Conservation (phyloP, 2,329 filamentous ascomycete genomes). For the Coniella vitis region DNA sequence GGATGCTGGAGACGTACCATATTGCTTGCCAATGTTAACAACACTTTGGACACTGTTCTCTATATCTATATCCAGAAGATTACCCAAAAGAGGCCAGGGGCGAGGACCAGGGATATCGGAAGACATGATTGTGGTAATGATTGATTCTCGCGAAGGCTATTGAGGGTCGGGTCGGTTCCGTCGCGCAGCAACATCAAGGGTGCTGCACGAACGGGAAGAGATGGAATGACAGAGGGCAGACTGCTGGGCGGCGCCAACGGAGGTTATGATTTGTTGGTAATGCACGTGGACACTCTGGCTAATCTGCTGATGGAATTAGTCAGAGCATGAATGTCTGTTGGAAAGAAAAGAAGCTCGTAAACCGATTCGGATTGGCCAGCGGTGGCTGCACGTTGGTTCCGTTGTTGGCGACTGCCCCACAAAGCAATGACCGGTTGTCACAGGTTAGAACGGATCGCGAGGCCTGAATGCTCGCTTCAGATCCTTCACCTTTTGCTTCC, state of each 20-base stretch:
- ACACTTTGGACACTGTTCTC: not conserved
- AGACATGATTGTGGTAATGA: not conserved
- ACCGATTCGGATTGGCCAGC: not conserved
- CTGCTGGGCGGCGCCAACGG: too few relatives aligned
- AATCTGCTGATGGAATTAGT: too few relatives aligned
- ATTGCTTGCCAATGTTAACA: not conserved
- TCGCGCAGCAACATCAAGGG: too few relatives aligned
- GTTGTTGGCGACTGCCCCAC: not conserved
- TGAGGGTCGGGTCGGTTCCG: not conserved
- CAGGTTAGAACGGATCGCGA: too few relatives aligned
- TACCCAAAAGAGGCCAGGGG: not conserved
- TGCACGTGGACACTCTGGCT: too few relatives aligned
- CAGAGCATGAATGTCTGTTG: not conserved
- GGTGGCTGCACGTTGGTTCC: not conserved
- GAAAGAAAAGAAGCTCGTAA: not conserved
- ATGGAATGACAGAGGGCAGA: too few relatives aligned
- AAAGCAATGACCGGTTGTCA: too few relatives aligned
- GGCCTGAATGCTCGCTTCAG: too few relatives aligned
- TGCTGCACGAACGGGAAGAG: too few relatives aligned
- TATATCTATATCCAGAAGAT: not conserved
- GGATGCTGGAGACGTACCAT: not conserved
- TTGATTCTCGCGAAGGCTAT: not conserved
- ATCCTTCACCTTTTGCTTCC: too few relatives aligned
- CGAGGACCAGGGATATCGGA: not conserved
- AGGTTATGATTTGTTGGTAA: too few relatives aligned